Evolutionary conservation across 192 early-diverging fungal species (phyloP).

Genomic region (Entophlyctis helioformis): DNA sequence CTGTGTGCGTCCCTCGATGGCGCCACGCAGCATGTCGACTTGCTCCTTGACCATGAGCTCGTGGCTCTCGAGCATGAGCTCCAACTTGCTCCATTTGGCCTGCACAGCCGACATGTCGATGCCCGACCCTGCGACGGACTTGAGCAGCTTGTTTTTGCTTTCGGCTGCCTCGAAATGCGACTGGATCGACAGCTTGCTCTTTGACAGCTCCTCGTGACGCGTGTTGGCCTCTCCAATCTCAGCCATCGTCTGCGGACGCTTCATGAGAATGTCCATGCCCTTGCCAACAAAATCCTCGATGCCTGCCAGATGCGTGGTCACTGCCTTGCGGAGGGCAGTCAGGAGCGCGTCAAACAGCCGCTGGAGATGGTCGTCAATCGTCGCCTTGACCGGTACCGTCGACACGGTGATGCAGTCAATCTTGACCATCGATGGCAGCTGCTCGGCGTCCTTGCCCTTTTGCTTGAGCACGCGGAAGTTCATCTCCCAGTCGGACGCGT

Average conservation of each 20-base stretch:
- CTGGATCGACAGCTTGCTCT: conserved; percentile 20
- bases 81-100: conserved; percentile 38
- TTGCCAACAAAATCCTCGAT: conserved; percentile 38
- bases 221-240: conserved; percentile 43
- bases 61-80: conserved; percentile 45
- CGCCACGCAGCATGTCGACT: conserved; percentile 35
- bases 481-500: conserved; percentile 34
- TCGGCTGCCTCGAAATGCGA: conserved; percentile 38
- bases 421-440: conserved; percentile 27
- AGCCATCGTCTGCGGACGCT: conserved; percentile 35
- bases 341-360: conserved; percentile 41
- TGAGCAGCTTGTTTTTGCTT: conserved; percentile 40
- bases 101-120: conserved; percentile 29
- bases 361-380: conserved; percentile 49
- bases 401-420: conserved; percentile 44
- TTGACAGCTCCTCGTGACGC: conserved; percentile 33
- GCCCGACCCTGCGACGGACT: conserved; percentile 31
- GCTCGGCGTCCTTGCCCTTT: conserved; percentile 49
- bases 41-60: conserved; percentile 48
- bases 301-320: conserved; percentile 17
- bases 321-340: conserved; percentile 14
- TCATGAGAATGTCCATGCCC: conserved; percentile 28
- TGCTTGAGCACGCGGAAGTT: conserved; percentile 40
- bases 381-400: conserved; percentile 37
- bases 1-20: conserved; percentile 30